phyloP scores from a whole-genome alignment of 305 asterid genomes.

The Salvia sclarea region DNA sequence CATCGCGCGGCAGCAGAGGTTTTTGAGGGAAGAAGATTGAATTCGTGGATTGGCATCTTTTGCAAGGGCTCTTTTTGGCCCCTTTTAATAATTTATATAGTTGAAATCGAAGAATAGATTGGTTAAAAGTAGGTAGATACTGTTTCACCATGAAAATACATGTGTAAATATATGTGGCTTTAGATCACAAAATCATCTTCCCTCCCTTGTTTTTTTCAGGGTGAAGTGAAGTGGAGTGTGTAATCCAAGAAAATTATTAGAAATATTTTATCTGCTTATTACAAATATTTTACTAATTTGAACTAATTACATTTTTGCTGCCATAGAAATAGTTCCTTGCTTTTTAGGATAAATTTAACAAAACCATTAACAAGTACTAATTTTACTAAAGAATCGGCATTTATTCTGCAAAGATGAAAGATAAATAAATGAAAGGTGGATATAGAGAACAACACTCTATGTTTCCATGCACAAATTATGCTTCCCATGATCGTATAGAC shows the following conservation, averaged over 20 bases:
- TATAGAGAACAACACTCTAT: background rate
- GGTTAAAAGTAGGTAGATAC: background rate
- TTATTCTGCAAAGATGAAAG: background rate
- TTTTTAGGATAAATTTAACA: background rate
- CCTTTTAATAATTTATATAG: background rate
- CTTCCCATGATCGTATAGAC: background rate
- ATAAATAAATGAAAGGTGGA: background rate
- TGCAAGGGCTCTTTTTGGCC: background rate
- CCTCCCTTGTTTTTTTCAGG: background rate
- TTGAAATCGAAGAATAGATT: background rate
- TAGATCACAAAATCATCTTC: background rate
- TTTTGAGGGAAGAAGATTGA: slow-evolving; percentile 62
- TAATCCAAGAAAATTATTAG: background rate
- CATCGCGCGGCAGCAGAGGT: slow-evolving; percentile 82
- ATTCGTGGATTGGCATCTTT: background rate
- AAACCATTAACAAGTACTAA: background rate
- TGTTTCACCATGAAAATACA: slow-evolving; percentile 6
- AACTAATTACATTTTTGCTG: too few relatives aligned
- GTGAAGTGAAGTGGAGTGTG: background rate
- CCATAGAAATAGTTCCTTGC: background rate
- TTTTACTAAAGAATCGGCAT: background rate
- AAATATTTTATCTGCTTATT: background rate
- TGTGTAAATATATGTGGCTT: slow-evolving; percentile 18
- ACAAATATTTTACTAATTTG: background rate
- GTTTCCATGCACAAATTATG: background rate